phyloP scores from a whole-genome alignment of 495 filamentous ascomycete species.

The Mytilinidion resinicola region DNA sequence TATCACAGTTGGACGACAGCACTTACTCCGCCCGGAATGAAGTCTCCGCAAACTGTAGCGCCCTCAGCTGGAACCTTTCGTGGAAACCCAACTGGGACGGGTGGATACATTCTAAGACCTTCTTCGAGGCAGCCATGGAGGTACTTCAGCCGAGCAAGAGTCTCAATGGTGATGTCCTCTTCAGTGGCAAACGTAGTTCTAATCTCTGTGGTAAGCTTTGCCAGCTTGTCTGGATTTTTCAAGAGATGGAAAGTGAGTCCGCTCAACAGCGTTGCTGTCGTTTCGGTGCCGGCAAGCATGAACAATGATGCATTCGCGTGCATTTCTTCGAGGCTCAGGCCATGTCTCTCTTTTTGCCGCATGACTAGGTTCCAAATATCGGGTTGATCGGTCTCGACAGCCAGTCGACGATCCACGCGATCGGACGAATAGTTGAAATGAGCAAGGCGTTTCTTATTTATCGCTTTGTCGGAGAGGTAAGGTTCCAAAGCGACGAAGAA shows the following conservation, averaged over 20 bases:
- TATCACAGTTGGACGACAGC: too few species aligned
- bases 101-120: conserved; percentile 29
- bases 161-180: conserved; percentile 44
- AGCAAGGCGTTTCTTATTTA: conserved; percentile 13
- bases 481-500: neutral
- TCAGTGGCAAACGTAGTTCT: conserved; percentile 36
- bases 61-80: conserved; percentile 41
- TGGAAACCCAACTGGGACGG: conserved; percentile 21
- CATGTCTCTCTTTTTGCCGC: conserved; percentile 2
- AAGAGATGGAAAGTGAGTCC: conserved; percentile 42
- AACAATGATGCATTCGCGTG: conserved; percentile 30
- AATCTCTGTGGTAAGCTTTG: conserved; percentile 41
- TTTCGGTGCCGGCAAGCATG: conserved; percentile 35
- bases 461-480: conserved; percentile 3
- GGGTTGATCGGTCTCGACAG: conserved; percentile 1
- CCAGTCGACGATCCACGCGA: conserved; percentile 6
- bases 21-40: conserved; percentile 35
- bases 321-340: conserved; percentile 15
- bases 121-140: conserved; percentile 30
- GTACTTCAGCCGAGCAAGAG: conserved; percentile 30
- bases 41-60: conserved; percentile 33
- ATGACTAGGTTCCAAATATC: conserved; percentile 17
- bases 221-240: conserved; percentile 37
- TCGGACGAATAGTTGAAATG: conserved; percentile 5
- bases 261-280: conserved; percentile 23